Conservation (phyloP, 371 early-diverging fungal genomes). For the Coemansia sp. region DNA sequence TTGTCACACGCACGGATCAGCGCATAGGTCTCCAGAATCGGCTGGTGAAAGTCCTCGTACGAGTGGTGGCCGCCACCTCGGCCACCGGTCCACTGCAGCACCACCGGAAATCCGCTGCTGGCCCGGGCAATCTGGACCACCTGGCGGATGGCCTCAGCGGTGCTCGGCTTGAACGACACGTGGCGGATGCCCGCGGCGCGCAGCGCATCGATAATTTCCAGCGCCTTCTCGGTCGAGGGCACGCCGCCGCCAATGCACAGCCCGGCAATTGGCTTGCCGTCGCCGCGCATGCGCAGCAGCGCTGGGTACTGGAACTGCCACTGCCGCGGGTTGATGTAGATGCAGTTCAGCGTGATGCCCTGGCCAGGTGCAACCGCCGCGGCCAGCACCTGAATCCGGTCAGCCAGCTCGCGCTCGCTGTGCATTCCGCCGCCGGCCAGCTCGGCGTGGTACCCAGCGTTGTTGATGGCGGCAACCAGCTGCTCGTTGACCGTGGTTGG, state of each 20-base stretch:
- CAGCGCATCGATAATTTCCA: slow-evolving; percentile 76
- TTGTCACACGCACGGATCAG: slow-evolving; percentile 82
- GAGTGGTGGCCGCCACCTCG: slow-evolving; percentile 95
- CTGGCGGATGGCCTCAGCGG: slow-evolving; percentile 78
- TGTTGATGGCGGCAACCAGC: slow-evolving; percentile 73
- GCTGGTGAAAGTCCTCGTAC: slow-evolving; percentile 92
- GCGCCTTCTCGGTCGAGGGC: slow-evolving; percentile 84
- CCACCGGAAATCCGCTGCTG: slow-evolving; percentile 83
- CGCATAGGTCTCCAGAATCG: slow-evolving; percentile 90
- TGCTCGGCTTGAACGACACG: slow-evolving; percentile 92
- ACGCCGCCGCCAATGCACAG: slow-evolving; percentile 93
- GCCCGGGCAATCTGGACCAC: slow-evolving; percentile 84
- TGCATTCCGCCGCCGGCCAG: slow-evolving; percentile 93
- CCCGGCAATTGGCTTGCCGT: slow-evolving; percentile 90
- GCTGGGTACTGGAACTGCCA: slow-evolving; percentile 96
- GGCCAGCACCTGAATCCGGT: slow-evolving; percentile 78
- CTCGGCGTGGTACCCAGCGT: slow-evolving; percentile 92
- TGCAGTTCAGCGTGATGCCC: slow-evolving; percentile 87
- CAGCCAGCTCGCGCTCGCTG: slow-evolving; percentile 71
- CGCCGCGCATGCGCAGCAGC: slow-evolving; percentile 77
- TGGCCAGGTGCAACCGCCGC: slow-evolving; percentile 67
- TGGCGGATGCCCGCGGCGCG: slow-evolving; percentile 80
- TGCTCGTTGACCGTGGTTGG: slow-evolving; percentile 40
- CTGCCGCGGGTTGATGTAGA: slow-evolving; percentile 88
- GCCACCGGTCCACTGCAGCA: slow-evolving; percentile 96